Percentiles rank a stretch among this genome's conserved stretches.
phyloP scores from a whole-genome alignment of 768 basidiomycete species.

The Austroboletus eburneus region DNA sequence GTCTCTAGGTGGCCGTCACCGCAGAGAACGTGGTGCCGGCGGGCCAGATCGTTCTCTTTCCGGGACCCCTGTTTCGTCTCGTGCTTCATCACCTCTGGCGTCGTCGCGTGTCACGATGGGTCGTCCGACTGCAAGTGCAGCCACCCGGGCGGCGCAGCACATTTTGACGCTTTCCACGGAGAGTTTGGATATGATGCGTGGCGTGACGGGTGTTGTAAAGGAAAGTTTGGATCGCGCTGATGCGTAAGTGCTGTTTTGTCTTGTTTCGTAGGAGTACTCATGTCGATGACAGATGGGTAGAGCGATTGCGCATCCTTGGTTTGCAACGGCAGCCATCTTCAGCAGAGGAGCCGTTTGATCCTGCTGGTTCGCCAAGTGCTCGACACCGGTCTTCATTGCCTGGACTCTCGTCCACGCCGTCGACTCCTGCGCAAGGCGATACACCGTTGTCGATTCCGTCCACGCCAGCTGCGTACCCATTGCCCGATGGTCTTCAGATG shows the following conservation, averaged over 20 bases:
- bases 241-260: conserved; percentile 49
- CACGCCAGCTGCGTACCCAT: conserved; percentile 25
- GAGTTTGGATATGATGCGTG: conserved; percentile 88
- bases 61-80: conserved; percentile 33
- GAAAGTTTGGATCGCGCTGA: conserved; percentile 87
- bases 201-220: conserved; percentile 83
- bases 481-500: conserved; percentile 24
- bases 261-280: conserved; percentile 2
- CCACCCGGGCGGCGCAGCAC: conserved; percentile 71
- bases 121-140: conserved; percentile 46
- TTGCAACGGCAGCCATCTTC: conserved; percentile 51
- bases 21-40: conserved; percentile 39
- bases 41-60: conserved; percentile 30
- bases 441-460: conserved; percentile 29
- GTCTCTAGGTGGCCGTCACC: conserved; percentile 15
- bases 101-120: conserved; percentile 22
- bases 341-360: conserved; percentile 14
- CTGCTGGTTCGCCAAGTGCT: conserved; percentile 2
- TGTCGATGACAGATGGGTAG: conserved; percentile 62
- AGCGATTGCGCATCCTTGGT: conserved; percentile 72
- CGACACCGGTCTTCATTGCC: conserved; percentile 21
- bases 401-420: conserved; percentile 28
- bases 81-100: conserved; percentile 31
- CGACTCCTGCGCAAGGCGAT: conserved; percentile 25
- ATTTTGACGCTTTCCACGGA: conserved; percentile 84